phyloP scores from a whole-genome alignment of 257 asterid species.

The Pogostemon cablin region DNA sequence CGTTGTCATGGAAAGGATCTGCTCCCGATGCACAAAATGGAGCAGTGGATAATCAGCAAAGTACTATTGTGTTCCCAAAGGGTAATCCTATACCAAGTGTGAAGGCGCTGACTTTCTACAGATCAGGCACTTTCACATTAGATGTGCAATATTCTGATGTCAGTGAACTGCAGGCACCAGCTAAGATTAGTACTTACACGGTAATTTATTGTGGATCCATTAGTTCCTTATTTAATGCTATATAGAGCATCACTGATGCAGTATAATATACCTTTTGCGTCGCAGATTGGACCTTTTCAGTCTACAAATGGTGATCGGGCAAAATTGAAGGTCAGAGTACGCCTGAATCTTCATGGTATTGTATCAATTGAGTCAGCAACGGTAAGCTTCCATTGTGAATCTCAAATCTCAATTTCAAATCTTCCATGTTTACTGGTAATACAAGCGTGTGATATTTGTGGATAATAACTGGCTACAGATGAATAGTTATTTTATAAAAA shows the following conservation, averaged over 20 bases:
- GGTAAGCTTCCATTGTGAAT: conserved; percentile 43
- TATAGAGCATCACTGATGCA: neutral
- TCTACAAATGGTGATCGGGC: conserved; percentile 59
- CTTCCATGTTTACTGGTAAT: neutral
- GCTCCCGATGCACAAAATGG: conserved; percentile 64
- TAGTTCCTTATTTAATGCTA: neutral
- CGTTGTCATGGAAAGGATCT: conserved; percentile 75
- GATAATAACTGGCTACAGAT: neutral
- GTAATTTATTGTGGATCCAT: conserved; percentile 38
- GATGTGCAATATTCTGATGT: conserved; percentile 76
- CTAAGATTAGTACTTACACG: conserved; percentile 79
- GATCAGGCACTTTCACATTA: conserved; percentile 65
- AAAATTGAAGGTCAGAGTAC: conserved; percentile 71
- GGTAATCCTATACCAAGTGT: conserved; percentile 86
- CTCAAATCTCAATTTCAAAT: neutral
- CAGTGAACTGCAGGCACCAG: conserved; percentile 64
- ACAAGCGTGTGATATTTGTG: neutral
- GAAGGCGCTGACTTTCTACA: conserved; percentile 84
- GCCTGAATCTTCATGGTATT: conserved; percentile 78
- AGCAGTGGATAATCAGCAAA: conserved; percentile 63
- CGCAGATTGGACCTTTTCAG: conserved; percentile 85
- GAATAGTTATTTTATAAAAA: neutral
- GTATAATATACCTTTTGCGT: neutral
- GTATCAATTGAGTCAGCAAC: conserved; percentile 74
- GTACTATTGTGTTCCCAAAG: conserved; percentile 77